Evolutionary conservation across 805 yeast genomes (phyloP).

Genomic region (Pichia exigua): DNA sequence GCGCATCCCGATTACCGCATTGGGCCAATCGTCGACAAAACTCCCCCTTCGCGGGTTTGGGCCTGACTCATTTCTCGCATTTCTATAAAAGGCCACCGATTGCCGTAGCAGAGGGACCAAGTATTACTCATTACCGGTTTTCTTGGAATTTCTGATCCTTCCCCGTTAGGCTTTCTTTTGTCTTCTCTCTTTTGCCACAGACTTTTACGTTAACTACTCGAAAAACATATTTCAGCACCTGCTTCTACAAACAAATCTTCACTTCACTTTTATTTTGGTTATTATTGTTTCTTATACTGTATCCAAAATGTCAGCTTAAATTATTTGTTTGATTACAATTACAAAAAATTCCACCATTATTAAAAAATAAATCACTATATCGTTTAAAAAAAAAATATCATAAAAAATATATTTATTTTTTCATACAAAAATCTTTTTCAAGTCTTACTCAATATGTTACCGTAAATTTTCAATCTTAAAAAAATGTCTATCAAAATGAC

Average conservation of each 20-base stretch:
- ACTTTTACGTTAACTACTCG: neutral
- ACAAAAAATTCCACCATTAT: neutral
- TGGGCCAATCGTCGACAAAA: neutral
- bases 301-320: constrained; percentile 20
- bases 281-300: neutral
- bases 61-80: neutral
- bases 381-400: constrained; percentile 13
- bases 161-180: neutral
- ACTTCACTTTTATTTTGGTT: constrained; percentile 1
- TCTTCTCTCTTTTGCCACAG: neutral
- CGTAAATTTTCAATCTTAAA: neutral
- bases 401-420: neutral
- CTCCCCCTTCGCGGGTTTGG: neutral
- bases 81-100: neutral
- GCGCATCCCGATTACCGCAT: neutral
- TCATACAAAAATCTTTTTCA: neutral
- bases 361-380: neutral
- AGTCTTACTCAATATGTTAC: neutral
- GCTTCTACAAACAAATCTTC: constrained; percentile 6
- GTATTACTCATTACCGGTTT: neutral
- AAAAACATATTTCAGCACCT: constrained; percentile 4
- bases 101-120: too few relatives aligned
- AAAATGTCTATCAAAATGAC: neutral
- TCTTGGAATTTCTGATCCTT: neutral
- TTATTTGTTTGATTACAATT: constrained; percentile 5